Evolutionary conservation across 1,284 basidiomycete species (phyloP), one percentile per base, ranked within the genome.

Genomic region (Leccinum ponderosum): DNA sequence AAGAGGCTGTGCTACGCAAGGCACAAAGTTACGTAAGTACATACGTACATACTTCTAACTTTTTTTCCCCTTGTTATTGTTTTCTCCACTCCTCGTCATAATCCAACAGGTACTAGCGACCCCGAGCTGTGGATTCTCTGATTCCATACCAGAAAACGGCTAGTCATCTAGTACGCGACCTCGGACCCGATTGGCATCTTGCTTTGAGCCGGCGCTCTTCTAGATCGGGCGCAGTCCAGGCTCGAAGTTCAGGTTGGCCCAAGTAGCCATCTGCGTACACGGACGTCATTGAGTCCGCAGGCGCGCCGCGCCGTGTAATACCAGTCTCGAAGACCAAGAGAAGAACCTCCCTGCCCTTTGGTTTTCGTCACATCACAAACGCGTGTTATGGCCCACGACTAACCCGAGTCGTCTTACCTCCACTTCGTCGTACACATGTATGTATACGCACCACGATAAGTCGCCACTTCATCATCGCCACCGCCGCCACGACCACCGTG

Each of bases 401-500:
- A 20, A 20, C 17, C 42, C 42, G 42, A 44, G 42, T 44, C 42
- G 3, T 44, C 42, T 44, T 44, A 44, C 42, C 42, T 44, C 42
- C 42, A 44, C 42, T 42, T 42, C n/a, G n/a, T 42, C n/a, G 39
- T 42, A 42, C 39, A 44, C 42, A 44, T 44, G 42, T 44, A n/a
- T 39, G 35, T 35, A 35, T 35, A 42, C 39, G 39, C 39, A 42
- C 37, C 39, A 44, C 42, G n/a, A 11, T 44, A 44, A 44, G 5
- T 20, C 42, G 17, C 42, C 42, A 44, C 9, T 22, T 7, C 3
- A 9, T 44, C 29, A 42, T 44, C 31, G 9, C 55, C 55, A 57
- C 35, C 17, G 42, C 35, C 51, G 20, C 31, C 22, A 17, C 48
- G 48, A 35, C 50, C 22, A 22, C 62, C 54, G 59, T 64, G n/a